Base-by-base conservation (phyloP, 441 rosid species). In the Capsella rubella region DNA sequence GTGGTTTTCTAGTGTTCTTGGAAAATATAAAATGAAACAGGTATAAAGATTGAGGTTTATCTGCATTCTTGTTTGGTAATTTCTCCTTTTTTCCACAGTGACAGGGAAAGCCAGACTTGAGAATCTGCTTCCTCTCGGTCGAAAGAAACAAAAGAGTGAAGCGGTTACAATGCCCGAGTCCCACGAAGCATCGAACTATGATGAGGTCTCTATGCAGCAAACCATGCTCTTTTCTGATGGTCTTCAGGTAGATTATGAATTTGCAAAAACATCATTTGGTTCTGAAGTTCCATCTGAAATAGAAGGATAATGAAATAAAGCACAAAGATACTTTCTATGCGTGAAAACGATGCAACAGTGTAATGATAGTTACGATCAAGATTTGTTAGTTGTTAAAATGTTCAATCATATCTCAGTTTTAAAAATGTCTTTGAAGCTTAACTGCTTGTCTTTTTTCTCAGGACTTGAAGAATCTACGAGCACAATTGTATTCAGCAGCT, bases 161-260 rank as follows among this genome's bases (percentile, higher is more conserved):
- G 71, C 78, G 52, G 82, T 84, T 56, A 66, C 83, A 5, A 70
- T 84, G 72, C 77, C 84, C 0, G 65, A 82, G 70, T 77, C 92
- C 52, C 80, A 72, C 6, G 91, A 86, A 74, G 86, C 90, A 63
- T 90, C 97, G 8, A 90, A 84, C 63, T 88, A 82, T 40, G 94
- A 95, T 52, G 99, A 95, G 84, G 69, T 81, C 53, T 85, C 88
- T 58, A 92, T 95, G 97, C 88, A 89, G 74, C 97, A 89, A 81
- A 89, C 88, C 79, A 86, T 95, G 84, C 87, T 95, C 69, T 90
- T 95, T 85, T 85, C 96, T 43, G 96, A 92, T 84, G 86, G 95
- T 78, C 97, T 95, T 56, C 88, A 92, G 99, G 99, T 92, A 77
- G 18, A 13, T 64, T 37, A 34, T 40, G 42, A 4, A 25, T 40